Conservation (phyloP, 495 filamentous ascomycete genomes). For the Letharia columbiana region DNA sequence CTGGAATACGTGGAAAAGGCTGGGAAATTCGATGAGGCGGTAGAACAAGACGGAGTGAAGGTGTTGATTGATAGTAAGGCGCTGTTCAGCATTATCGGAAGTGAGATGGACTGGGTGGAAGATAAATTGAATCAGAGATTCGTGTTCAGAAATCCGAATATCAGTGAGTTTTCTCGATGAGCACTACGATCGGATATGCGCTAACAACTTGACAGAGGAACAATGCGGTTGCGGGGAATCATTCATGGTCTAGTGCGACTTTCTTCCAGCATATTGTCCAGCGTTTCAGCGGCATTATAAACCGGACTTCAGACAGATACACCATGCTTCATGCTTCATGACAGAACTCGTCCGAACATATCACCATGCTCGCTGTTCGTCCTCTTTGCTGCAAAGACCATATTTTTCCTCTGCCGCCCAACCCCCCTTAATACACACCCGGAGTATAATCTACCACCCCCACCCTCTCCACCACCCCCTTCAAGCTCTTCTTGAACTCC, state of each 20-base stretch:
- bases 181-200: too few species aligned
- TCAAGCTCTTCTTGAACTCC: conserved; percentile 35
- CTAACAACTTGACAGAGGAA: conserved; percentile 61
- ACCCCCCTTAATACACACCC: conserved; percentile 28
- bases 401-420: neutral
- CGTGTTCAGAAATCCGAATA: conserved; percentile 94
- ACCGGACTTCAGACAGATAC: neutral
- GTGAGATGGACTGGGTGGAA: conserved; percentile 98
- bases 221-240: conserved; percentile 96
- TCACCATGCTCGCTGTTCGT: neutral
- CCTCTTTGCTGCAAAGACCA: neutral
- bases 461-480: conserved; percentile 27
- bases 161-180: conserved; percentile 58
- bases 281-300: conserved; percentile 20
- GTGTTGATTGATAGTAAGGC: conserved; percentile 96
- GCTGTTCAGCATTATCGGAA: conserved; percentile 94
- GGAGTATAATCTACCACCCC: conserved; percentile 37
- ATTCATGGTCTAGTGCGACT: conserved; percentile 65
- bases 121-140: conserved; percentile 85
- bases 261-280: conserved; percentile 5
- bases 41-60: conserved; percentile 93
- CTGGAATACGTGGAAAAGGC: conserved; percentile 92
- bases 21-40: conserved; percentile 77
- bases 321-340: neutral
- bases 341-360: neutral